Conservation (phyloP, 441 rosid genomes). For the Adansonia gregorii region DNA sequence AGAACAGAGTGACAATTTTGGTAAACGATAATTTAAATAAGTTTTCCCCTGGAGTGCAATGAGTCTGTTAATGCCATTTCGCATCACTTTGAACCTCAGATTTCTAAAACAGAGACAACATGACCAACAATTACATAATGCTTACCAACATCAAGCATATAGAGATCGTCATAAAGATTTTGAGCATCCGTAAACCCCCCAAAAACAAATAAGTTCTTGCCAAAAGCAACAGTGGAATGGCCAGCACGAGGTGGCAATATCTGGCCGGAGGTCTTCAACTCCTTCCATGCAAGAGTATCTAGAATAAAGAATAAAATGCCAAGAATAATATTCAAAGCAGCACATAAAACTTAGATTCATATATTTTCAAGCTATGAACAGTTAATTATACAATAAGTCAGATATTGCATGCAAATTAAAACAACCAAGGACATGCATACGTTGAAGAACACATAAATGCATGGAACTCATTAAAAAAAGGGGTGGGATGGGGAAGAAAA, state of each 20-base stretch:
- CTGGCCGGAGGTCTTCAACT: slow-evolving; percentile 75
- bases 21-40: too few relatives aligned
- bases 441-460: background rate
- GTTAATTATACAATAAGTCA: background rate
- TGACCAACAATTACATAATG: slow-evolving; percentile 23
- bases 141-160: slow-evolving; percentile 89
- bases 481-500: background rate
- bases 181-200: slow-evolving; percentile 95
- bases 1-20: slow-evolving; percentile 4
- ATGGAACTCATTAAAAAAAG: background rate
- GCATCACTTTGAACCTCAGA: background rate
- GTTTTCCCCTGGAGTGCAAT: background rate
- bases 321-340: slow-evolving; percentile 30
- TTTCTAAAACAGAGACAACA: slow-evolving; percentile 5
- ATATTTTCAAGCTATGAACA: slow-evolving; percentile 19
- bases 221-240: slow-evolving; percentile 80
- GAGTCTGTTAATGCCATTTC: background rate
- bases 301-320: slow-evolving; percentile 27
- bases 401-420: background rate
- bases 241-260: slow-evolving; percentile 93
- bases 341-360: background rate
- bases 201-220: slow-evolving; percentile 83
- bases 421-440: background rate
- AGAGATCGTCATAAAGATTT: slow-evolving; percentile 78
- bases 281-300: slow-evolving; percentile 91